These are phyloP conservation scores for Pestalotiopsis sp. DNA, from an alignment of 2,329 filamentous ascomycete species.

Conservation along the genomic window DNA sequence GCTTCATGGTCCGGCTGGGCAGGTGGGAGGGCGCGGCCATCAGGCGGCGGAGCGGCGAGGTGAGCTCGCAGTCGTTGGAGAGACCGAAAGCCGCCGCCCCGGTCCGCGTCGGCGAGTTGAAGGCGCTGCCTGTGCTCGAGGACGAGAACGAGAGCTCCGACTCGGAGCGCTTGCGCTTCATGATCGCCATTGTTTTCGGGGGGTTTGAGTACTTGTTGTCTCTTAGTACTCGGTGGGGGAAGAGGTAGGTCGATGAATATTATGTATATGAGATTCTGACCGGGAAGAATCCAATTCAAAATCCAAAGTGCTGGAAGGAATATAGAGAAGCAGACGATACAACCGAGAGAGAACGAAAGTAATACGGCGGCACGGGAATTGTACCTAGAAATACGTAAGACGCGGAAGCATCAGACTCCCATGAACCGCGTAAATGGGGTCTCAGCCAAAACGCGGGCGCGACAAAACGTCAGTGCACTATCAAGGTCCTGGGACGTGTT, in stretches of 20 bases:
- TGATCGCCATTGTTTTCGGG: conserved; percentile 22
- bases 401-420: not conserved
- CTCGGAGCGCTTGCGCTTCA: conserved; percentile 67
- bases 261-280: too few species aligned
- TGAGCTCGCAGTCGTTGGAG: conserved; percentile 30
- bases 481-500: not conserved
- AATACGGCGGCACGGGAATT: not conserved
- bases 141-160: conserved; percentile 55
- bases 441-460: not conserved
- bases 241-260: too few species aligned
- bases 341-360: not conserved
- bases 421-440: not conserved
- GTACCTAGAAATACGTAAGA: not conserved
- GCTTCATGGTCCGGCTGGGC: conserved; percentile 62
- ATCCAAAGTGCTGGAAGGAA: too few species aligned
- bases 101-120: conserved; percentile 40
- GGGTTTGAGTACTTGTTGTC: not conserved
- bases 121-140: conserved; percentile 42
- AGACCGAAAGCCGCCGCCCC: conserved; percentile 3
- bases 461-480: not conserved
- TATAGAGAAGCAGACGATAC: too few species aligned
- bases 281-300: too few species aligned
- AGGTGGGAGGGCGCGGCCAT: conserved; percentile 45
- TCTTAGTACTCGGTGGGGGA: not conserved
- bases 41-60: conserved; percentile 33